Percentiles rank a stretch among this genome's conserved stretches.
Conservation (phyloP, 2,329 filamentous ascomycete genomes). For the Tolypocladium nubicola region DNA sequence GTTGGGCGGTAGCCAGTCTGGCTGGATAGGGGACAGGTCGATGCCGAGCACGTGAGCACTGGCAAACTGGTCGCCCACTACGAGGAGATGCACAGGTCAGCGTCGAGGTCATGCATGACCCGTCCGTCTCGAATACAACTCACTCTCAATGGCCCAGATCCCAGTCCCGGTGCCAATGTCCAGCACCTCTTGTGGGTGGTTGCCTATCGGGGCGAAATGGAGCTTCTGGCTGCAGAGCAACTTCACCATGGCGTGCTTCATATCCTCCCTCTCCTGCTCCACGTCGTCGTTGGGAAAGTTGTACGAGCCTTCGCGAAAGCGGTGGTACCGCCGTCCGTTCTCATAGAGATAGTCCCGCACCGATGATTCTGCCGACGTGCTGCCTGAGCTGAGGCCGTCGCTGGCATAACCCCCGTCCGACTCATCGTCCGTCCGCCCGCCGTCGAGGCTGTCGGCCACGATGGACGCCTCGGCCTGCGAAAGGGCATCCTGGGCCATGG, state of each 20-base stretch:
- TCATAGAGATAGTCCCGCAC: slow-evolving; percentile 42
- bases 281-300: slow-evolving; percentile 50
- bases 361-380: slow-evolving; percentile 26
- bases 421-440: slow-evolving; percentile 7
- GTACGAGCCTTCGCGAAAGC: slow-evolving; percentile 42
- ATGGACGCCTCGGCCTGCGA: slow-evolving; percentile 25
- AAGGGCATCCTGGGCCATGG: slow-evolving; percentile 24
- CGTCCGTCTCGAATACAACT: slow-evolving; percentile 4
- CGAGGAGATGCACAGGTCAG: background rate
- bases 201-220: slow-evolving; percentile 40
- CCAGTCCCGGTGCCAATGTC: slow-evolving; percentile 50
- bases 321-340: slow-evolving; percentile 49
- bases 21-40: slow-evolving; percentile 38
- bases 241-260: slow-evolving; percentile 44
- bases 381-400: slow-evolving; percentile 23
- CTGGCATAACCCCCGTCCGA: slow-evolving; percentile 28
- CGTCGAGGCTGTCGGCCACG: slow-evolving; percentile 21
- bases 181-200: slow-evolving; percentile 37
- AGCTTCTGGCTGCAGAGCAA: slow-evolving; percentile 35
- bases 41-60: slow-evolving; percentile 32
- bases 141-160: slow-evolving; percentile 48
- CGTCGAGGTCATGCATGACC: background rate
- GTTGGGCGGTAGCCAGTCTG: slow-evolving; percentile 42
- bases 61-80: slow-evolving; percentile 36
- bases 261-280: slow-evolving; percentile 47